Conservation (phyloP, 495 filamentous ascomycete genomes). For the Xylaria grammica region DNA sequence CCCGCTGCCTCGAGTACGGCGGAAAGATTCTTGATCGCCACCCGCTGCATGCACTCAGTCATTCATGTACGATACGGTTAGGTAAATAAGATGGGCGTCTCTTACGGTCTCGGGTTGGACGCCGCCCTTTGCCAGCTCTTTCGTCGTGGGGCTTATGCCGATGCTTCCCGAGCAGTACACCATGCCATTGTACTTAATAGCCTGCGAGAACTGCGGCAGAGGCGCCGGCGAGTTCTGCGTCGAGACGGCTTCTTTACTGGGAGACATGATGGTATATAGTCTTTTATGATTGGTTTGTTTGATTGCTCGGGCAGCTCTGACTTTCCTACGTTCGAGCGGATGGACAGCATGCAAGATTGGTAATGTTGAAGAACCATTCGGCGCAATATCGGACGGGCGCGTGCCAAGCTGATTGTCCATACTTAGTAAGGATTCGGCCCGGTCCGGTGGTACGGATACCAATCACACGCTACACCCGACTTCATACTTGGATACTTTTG, state of each 20-base stretch:
- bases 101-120: constrained; percentile 62
- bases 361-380: not conserved
- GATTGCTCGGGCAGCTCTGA: not conserved
- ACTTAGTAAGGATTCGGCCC: not conserved
- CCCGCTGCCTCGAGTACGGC: constrained; percentile 66
- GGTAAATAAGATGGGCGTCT: constrained; percentile 23
- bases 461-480: no score
- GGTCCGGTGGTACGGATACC: no score
- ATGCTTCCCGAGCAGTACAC: constrained; percentile 64
- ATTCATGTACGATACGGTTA: not conserved
- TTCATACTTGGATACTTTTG: no score
- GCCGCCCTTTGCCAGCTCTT: constrained; percentile 54
- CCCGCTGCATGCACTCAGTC: constrained; percentile 34
- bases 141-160: constrained; percentile 56
- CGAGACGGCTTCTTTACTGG: constrained; percentile 41
- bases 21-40: constrained; percentile 64
- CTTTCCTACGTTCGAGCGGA: no score
- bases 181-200: constrained; percentile 61
- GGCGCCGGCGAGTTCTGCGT: constrained; percentile 60
- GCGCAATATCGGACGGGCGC: not conserved
- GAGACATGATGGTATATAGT: constrained; percentile 12
- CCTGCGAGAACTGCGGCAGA: constrained; percentile 61
- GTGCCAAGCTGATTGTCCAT: no score
- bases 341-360: not conserved
- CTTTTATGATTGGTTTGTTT: not conserved